phyloP scores from a whole-genome alignment of 2,329 filamentous ascomycete species.

The Dactylonectria macrodidyma region DNA sequence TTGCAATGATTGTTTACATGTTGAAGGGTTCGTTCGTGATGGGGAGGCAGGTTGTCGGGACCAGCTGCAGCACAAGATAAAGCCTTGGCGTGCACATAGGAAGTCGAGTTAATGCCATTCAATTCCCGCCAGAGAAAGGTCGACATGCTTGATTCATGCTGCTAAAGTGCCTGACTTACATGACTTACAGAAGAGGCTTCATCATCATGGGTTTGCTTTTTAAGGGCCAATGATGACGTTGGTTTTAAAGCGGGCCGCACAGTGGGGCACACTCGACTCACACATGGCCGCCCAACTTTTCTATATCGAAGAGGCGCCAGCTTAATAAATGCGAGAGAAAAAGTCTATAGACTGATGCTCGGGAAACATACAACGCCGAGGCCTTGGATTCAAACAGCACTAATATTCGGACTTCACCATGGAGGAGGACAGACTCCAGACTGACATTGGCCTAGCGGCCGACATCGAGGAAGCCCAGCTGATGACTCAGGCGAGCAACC shows the following conservation, averaged over 20 bases:
- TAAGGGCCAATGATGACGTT: constrained; percentile 37
- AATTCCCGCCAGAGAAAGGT: constrained; percentile 31
- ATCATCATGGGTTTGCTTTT: background rate
- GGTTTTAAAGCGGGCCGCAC: constrained; percentile 40
- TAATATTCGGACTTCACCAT: constrained; percentile 58
- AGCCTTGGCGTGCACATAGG: constrained; percentile 49
- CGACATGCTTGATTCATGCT: background rate
- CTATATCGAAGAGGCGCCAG: constrained; percentile 13
- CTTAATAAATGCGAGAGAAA: background rate
- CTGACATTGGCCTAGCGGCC: constrained; percentile 79
- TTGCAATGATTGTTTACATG: constrained; percentile 43
- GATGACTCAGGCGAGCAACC: constrained; percentile 51
- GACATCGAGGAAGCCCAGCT: constrained; percentile 70
- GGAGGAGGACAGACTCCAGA: constrained; percentile 82
- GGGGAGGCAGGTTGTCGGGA: constrained; percentile 29
- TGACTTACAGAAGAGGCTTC: constrained; percentile 19
- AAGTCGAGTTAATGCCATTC: constrained; percentile 52
- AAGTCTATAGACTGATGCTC: background rate
- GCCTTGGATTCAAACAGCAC: background rate
- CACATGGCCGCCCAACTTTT: constrained; percentile 44
- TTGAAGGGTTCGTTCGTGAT: constrained; percentile 36
- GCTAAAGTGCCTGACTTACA: background rate
- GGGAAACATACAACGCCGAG: background rate
- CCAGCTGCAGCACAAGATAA: constrained; percentile 40
- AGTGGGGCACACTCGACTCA: constrained; percentile 36